Conservation (phyloP, 2,329 filamentous ascomycete species). For the Fusarium penzigii region DNA sequence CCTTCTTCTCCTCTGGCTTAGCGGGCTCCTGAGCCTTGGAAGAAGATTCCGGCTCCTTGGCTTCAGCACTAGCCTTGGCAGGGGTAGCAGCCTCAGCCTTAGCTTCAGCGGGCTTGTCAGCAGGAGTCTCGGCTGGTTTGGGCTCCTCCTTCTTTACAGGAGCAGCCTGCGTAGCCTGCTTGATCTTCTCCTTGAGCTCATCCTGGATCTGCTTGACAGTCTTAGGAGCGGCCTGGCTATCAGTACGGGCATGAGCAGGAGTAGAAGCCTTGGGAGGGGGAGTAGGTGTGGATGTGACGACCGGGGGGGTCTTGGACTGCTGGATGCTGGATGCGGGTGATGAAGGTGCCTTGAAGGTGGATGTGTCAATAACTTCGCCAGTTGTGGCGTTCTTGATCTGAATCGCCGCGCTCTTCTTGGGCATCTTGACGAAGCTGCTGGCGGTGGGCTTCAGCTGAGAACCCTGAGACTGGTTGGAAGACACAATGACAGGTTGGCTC, state of each 20-base stretch:
- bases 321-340: conserved; percentile 58
- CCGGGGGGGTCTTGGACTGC: conserved; percentile 64
- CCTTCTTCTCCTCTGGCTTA: conserved; percentile 25
- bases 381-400: conserved; percentile 76
- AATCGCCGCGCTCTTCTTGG: conserved; percentile 72
- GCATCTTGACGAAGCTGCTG: conserved; percentile 49
- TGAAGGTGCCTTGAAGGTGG: conserved; percentile 57
- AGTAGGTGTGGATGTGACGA: conserved; percentile 74
- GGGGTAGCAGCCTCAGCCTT: conserved; percentile 28
- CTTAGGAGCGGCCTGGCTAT: conserved; percentile 69
- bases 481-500: conserved; percentile 59
- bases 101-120: conserved; percentile 3
- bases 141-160: conserved; percentile 34
- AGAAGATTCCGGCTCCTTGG: conserved; percentile 10
- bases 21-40: not conserved
- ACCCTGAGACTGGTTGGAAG: conserved; percentile 65
- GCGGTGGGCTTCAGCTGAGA: conserved; percentile 54
- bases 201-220: conserved; percentile 79
- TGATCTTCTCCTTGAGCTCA: conserved; percentile 80
- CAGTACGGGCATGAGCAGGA: conserved; percentile 67
- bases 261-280: conserved; percentile 76
- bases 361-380: conserved; percentile 75
- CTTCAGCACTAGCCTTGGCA: conserved; percentile 8
- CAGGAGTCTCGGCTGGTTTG: conserved; percentile 20
- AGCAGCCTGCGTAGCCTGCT: conserved; percentile 52